A percentile compares a stretch with the other conserved stretches of the same genome.
These are phyloP conservation scores for Setaria italica DNA, from an alignment of 202 grass and related monocot genomes.

Conservation along the genomic window DNA sequence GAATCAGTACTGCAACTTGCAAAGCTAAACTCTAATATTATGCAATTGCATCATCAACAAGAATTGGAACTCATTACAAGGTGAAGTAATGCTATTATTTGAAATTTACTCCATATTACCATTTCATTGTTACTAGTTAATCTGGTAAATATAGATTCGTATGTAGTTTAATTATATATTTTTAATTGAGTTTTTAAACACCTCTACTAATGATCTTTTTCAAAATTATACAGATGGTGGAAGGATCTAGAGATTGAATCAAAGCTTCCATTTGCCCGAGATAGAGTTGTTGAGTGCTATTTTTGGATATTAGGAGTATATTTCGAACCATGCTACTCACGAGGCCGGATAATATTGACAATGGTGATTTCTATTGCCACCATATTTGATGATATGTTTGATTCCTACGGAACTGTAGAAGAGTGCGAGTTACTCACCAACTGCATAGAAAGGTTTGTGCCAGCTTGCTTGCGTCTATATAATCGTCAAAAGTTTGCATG, in stretches of 20 bases:
- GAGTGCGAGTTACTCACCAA: neutral
- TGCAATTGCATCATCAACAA: neutral
- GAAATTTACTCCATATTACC: too few species aligned
- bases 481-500: too few species aligned
- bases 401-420: neutral
- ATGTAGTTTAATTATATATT: too few species aligned
- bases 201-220: neutral
- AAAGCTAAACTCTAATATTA: neutral
- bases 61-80: conserved; percentile 8
- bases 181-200: too few species aligned
- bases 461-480: too few species aligned
- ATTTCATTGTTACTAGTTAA: too few species aligned
- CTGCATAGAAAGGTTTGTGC: conserved; percentile 2
- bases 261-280: neutral
- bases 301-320: conserved; percentile 31
- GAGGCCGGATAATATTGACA: conserved; percentile 15
- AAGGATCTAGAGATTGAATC: neutral
- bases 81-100: neutral
- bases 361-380: neutral
- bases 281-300: neutral
- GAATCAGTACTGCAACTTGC: neutral
- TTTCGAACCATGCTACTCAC: neutral
- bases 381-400: conserved; percentile 16
- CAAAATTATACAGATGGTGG: neutral
- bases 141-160: too few species aligned